These are phyloP conservation scores for Trametes elegans DNA, from an alignment of 768 basidiomycete genomes.

Conservation along the genomic window DNA sequence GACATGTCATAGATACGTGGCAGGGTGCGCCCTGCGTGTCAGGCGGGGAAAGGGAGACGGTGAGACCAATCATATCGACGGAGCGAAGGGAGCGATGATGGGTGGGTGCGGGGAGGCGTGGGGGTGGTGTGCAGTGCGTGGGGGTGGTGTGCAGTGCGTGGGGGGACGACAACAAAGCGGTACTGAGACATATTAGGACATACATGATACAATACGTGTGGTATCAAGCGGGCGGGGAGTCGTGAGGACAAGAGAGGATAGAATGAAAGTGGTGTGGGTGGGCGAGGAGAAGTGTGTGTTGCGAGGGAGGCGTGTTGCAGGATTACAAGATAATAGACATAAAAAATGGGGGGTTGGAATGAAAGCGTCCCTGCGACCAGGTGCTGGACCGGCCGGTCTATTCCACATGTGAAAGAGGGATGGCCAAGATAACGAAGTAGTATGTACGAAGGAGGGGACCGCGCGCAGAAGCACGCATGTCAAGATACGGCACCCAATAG, in stretches of 20 bases:
- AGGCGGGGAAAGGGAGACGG: too few relatives aligned
- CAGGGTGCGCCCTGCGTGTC: background rate
- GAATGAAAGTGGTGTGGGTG: constrained; percentile 10
- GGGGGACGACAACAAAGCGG: background rate
- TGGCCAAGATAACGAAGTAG: constrained; percentile 1
- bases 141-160: background rate
- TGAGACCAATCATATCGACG: too few relatives aligned
- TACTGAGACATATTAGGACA: constrained; percentile 10
- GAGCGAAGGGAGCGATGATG: too few relatives aligned
- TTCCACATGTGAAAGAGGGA: constrained; percentile 2
- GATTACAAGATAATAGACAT: constrained; percentile 31
- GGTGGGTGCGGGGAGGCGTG: background rate
- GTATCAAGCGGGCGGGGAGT: background rate
- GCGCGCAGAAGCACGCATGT: constrained; percentile 8
- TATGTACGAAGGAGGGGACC: constrained; percentile 18
- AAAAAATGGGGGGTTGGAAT: constrained; percentile 19
- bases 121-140: background rate
- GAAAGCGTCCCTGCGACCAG: constrained; percentile 9
- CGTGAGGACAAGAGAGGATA: background rate
- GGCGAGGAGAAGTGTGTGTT: background rate
- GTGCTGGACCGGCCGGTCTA: constrained; percentile 13
- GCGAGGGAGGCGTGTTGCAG: constrained; percentile 16
- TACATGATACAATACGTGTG: background rate
- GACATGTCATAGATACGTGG: background rate
- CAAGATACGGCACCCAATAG: background rate